Evolutionary conservation across 805 yeast species (phyloP).

Genomic region (Saturnispora diversa): DNA sequence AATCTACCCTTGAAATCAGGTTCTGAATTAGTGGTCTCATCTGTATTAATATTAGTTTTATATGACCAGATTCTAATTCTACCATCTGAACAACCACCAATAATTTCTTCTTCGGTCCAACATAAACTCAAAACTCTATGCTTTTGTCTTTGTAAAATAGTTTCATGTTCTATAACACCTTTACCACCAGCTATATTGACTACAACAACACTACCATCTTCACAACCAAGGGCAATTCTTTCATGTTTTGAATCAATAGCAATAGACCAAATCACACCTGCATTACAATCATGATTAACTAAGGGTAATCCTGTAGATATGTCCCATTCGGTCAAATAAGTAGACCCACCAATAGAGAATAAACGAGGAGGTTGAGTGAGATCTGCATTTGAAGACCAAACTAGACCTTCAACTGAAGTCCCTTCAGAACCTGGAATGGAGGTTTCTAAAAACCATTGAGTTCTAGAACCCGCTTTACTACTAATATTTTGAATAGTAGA

Average conservation of each 20-base stretch:
- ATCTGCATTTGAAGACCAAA: slow-evolving; percentile 52
- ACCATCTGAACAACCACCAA: slow-evolving; percentile 97
- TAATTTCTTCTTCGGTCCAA: slow-evolving; percentile 58
- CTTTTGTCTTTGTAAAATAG: slow-evolving; percentile 74
- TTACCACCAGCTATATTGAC: slow-evolving; percentile 79
- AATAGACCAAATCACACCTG: slow-evolving; percentile 90
- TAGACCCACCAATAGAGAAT: slow-evolving; percentile 92
- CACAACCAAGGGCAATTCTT: slow-evolving; percentile 84
- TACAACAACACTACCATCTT: slow-evolving; percentile 83
- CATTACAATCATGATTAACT: slow-evolving; percentile 76
- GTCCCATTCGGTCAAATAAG: slow-evolving; percentile 89
- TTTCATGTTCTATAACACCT: slow-evolving; percentile 72
- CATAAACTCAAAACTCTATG: slow-evolving; percentile 70
- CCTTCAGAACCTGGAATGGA: slow-evolving; percentile 72
- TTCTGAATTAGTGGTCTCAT: slow-evolving; percentile 4
- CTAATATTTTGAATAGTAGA: neutral
- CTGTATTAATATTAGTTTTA: slow-evolving; percentile 23
- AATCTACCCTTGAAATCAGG: slow-evolving; percentile 47
- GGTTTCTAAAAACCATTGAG: slow-evolving; percentile 72
- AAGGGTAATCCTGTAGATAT: slow-evolving; percentile 62
- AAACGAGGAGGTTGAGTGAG: slow-evolving; percentile 51
- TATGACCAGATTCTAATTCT: slow-evolving; percentile 75
- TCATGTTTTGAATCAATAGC: slow-evolving; percentile 53
- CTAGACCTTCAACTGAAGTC: slow-evolving; percentile 80
- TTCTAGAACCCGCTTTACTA: slow-evolving; percentile 26